These are phyloP conservation scores for Phoenix roebelenii DNA, from an alignment of 176 grass and related monocot species.

Conservation along the genomic window DNA sequence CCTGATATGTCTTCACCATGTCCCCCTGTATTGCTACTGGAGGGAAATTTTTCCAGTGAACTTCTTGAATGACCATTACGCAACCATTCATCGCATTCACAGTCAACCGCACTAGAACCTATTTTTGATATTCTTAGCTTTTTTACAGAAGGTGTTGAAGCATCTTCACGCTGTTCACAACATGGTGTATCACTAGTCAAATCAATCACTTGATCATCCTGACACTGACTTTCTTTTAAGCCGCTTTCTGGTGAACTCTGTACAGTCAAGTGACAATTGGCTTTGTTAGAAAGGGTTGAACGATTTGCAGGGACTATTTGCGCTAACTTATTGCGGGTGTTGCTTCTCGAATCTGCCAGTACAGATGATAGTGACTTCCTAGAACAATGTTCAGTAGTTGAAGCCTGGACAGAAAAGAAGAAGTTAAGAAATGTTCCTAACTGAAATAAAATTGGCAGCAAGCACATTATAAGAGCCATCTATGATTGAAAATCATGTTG, in stretches of 20 bases:
- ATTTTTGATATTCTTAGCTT: conserved; percentile 47
- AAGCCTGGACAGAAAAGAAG: conserved; percentile 40
- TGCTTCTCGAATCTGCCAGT: conserved; percentile 31
- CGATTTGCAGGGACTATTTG: conserved; percentile 79
- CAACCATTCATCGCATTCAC: conserved; percentile 18
- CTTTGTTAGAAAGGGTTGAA: conserved; percentile 46
- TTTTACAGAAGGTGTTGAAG: conserved; percentile 36
- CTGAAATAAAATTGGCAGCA: no score
- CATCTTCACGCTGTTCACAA: conserved; percentile 14
- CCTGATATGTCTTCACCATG: conserved; percentile 7
- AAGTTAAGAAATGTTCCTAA: conserved; percentile 7
- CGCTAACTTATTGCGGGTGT: conserved; percentile 38
- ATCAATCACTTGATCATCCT: conserved; percentile 36
- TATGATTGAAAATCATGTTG: conserved; percentile 4
- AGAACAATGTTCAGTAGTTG: conserved; percentile 28
- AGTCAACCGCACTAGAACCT: conserved; percentile 12
- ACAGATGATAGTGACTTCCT: conserved; percentile 22
- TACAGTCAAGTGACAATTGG: conserved; percentile 9
- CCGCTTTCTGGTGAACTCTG: conserved; percentile 28
- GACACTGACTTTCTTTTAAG: conserved; percentile 2
- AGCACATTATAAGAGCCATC: no score
- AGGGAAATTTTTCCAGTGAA: neutral
- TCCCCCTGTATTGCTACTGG: neutral
- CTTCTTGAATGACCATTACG: conserved; percentile 24
- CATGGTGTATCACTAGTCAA: conserved; percentile 26